Evolutionary conservation across 495 filamentous ascomycete species (phyloP), one percentile per base, ranked within the genome.

Genomic region (Lasiosphaeria ovina): DNA sequence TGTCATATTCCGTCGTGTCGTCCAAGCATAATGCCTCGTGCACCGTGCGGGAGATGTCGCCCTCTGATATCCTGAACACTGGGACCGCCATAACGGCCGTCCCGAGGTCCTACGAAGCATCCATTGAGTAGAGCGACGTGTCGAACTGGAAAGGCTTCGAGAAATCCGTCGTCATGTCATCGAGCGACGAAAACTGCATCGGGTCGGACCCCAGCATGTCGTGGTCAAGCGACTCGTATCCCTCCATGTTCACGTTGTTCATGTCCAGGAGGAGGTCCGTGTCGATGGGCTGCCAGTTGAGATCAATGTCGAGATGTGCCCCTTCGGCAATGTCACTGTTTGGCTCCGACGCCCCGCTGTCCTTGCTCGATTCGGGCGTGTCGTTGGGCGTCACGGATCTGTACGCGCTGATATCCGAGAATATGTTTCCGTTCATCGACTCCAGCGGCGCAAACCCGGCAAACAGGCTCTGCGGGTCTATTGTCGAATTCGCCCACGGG

Each of bases 351-450:
- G 69, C 63, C 5, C 76, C 76, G 61, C 76, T 75, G 55, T 83
- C 79, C 63, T 82, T 82, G 67, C 76, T 78, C 8, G 81, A 84
- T 54, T 83, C 81, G 6, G 81, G 81, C 9, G 81, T 84, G 60
- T 83, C 80, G 36, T 84, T 82, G 0, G 81, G 81, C 49, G 81
- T 79, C 47, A 79, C 61, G 10, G 70, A 69, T 34, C 79, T 73
- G 58, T 81, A 82, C 8, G 76, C 66, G 51, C 63, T 73, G 68
- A 79, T 74, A 50, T 84, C 80, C 0, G 72, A 67, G 51, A 79
- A 72, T 6, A 79, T 67, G 11, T 72, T 78, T 1, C 67, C 69
- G 4, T 63, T 63, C 5, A 73, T 52, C 12, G 70, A 36, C n/a
- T 73, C 70, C 38, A 66, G 32, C 10, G 64, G 58, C 10, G 62